Conservation (phyloP, 1,284 basidiomycete species). For the Wolfiporia cocos region DNA sequence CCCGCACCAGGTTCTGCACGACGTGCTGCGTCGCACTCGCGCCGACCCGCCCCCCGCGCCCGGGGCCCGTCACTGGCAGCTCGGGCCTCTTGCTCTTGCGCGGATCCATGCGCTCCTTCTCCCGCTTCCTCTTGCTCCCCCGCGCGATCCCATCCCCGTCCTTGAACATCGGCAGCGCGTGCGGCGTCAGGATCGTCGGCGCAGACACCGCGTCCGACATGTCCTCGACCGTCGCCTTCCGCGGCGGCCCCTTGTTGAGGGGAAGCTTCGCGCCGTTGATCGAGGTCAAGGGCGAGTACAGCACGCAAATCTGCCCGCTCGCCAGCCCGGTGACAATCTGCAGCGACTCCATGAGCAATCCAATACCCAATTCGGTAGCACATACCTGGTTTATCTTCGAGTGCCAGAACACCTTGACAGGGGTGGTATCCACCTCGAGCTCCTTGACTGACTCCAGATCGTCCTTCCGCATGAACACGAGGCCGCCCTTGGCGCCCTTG, state of each 20-base stretch:
- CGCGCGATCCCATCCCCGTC: slow-evolving; percentile 66
- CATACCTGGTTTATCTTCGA: slow-evolving; percentile 94
- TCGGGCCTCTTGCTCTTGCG: slow-evolving; percentile 89
- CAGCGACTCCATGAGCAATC: slow-evolving; percentile 5
- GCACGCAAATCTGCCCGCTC: slow-evolving; percentile 82
- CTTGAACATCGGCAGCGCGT: slow-evolving; percentile 84
- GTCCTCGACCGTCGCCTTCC: slow-evolving; percentile 75
- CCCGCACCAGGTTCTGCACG: slow-evolving; percentile 88
- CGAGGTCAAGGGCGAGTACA: slow-evolving; percentile 87
- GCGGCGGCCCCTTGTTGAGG: slow-evolving; percentile 68
- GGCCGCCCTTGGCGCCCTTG: slow-evolving; percentile 62
- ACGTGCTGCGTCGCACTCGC: slow-evolving; percentile 93
- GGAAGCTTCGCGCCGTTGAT: slow-evolving; percentile 89
- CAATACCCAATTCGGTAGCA: slow-evolving; percentile 1
- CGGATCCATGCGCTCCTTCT: slow-evolving; percentile 83
- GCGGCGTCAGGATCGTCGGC: slow-evolving; percentile 84
- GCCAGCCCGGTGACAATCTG: slow-evolving; percentile 85
- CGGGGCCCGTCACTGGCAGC: slow-evolving; percentile 87
- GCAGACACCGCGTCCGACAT: slow-evolving; percentile 79
- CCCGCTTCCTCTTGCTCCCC: slow-evolving; percentile 79
- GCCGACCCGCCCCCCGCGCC: slow-evolving; percentile 90
- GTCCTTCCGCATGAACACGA: slow-evolving; percentile 71
- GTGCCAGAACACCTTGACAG: slow-evolving; percentile 90
- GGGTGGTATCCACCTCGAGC: slow-evolving; percentile 66
- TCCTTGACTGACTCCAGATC: slow-evolving; percentile 62